phyloP scores from a whole-genome alignment of 805 yeast genomes.

The Ogataea henricii region DNA sequence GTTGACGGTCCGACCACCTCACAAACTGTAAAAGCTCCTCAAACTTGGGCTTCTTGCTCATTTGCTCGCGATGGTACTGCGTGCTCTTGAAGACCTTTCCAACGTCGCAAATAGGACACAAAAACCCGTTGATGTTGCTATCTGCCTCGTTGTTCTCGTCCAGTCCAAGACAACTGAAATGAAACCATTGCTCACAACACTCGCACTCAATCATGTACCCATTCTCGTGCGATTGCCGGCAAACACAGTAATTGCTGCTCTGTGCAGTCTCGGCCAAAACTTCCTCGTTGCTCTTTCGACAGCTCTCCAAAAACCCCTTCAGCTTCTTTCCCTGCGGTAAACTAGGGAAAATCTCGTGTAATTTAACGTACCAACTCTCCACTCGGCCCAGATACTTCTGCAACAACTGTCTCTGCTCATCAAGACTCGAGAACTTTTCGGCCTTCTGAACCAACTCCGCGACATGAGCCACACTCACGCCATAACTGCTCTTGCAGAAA shows the following conservation, averaged over 20 bases:
- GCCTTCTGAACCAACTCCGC: constrained; percentile 14
- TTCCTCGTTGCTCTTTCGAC: constrained; percentile 14
- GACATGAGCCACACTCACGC: constrained; percentile 1
- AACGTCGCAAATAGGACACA: constrained; percentile 58
- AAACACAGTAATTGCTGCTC: constrained; percentile 52
- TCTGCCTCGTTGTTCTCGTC: constrained; percentile 30
- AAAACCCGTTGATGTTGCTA: constrained; percentile 37
- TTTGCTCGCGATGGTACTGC: constrained; percentile 10
- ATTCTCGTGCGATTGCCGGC: constrained; percentile 56
- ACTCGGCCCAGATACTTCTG: constrained; percentile 10
- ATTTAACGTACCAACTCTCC: constrained; percentile 20
- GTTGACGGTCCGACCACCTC: constrained; percentile 13
- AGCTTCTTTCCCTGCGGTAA: constrained; percentile 19
- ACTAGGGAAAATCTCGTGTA: constrained; percentile 13
- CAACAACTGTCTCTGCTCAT: constrained; percentile 7
- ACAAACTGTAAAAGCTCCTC: constrained; percentile 17
- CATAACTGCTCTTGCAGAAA: background rate
- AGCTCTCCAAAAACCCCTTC: constrained; percentile 13
- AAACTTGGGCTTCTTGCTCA: constrained; percentile 17
- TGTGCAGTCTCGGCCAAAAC: constrained; percentile 21
- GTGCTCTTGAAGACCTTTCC: constrained; percentile 24
- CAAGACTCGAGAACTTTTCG: constrained; percentile 15
- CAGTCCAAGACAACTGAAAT: constrained; percentile 55
- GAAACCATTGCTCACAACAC: constrained; percentile 72
- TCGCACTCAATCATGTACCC: constrained; percentile 74